Conservation (phyloP, 495 filamentous ascomycete species). For the Annulohypoxylon nitens region DNA sequence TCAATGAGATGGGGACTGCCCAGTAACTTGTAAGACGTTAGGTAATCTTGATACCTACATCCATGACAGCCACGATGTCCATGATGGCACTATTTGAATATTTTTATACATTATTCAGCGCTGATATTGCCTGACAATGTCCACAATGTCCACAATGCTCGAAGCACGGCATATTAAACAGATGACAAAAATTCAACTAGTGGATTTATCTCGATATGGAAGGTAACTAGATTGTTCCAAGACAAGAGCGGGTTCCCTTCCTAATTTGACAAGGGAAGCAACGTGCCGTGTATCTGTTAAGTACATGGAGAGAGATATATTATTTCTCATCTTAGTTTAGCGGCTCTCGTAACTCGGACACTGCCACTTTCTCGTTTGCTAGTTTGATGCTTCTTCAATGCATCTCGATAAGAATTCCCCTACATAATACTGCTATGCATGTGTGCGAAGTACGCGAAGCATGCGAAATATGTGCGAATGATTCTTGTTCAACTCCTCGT, state of each 20-base stretch:
- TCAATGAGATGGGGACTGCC: not conserved
- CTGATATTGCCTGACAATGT: not conserved
- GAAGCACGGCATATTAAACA: conserved; percentile 11
- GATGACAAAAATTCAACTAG: conserved; percentile 33
- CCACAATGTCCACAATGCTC: not conserved
- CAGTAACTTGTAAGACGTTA: conserved; percentile 1
- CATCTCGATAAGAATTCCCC: conserved; percentile 10
- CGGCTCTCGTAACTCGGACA: conserved; percentile 6
- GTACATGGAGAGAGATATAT: conserved; percentile 30
- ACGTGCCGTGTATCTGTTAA: conserved; percentile 33
- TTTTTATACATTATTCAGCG: not conserved
- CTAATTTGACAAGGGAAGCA: conserved; percentile 37
- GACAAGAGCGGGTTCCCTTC: conserved; percentile 37
- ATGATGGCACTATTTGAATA: not conserved
- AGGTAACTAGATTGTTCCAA: conserved; percentile 32
- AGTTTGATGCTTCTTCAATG: not conserved
- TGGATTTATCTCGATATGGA: conserved; percentile 35
- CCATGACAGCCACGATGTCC: too few species aligned
- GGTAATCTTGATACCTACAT: not conserved
- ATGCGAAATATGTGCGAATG: not conserved
- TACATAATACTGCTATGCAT: too few species aligned
- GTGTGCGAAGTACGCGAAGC: too few species aligned
- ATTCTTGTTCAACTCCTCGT: not conserved
- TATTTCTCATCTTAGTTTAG: conserved; percentile 37
- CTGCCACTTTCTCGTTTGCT: not conserved